Evolutionary conservation across 1,284 basidiomycete species (phyloP).

Genomic region (Boletellus deceptivus): DNA sequence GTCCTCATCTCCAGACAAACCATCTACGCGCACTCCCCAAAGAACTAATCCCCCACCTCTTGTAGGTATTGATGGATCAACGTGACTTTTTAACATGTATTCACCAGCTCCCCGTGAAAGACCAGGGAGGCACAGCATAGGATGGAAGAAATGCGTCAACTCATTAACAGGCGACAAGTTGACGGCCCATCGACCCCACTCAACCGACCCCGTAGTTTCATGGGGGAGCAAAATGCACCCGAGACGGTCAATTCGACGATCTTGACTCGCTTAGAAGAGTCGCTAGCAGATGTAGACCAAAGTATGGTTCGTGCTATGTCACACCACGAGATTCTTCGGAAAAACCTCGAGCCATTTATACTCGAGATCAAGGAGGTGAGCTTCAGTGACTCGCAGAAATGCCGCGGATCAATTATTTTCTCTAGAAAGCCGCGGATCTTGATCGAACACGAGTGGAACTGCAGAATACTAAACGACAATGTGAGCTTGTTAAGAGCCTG

Average conservation of each 20-base stretch:
- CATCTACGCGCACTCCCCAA: conserved; percentile 43
- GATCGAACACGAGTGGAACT: conserved; percentile 64
- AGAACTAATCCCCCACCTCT: conserved; percentile 37
- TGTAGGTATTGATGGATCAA: conserved; percentile 35
- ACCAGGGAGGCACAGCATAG: conserved; percentile 69
- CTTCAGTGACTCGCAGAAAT: not conserved
- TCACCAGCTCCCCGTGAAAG: conserved; percentile 42
- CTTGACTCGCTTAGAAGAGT: conserved; percentile 43
- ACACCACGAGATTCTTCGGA: conserved; percentile 52
- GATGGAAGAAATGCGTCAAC: conserved; percentile 73
- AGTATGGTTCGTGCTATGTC: conserved; percentile 49
- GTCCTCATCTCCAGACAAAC: conserved; percentile 57
- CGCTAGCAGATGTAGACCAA: conserved; percentile 58
- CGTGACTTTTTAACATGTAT: conserved; percentile 5
- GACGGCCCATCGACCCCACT: conserved; percentile 45
- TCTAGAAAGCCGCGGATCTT: conserved; percentile 56
- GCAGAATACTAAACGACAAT: conserved; percentile 66
- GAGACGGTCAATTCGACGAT: conserved; percentile 29
- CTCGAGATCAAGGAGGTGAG: conserved; percentile 56
- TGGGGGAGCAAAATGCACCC: conserved; percentile 28
- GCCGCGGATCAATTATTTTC: not conserved
- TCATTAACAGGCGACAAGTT: conserved; percentile 60
- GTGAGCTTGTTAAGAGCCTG: conserved; percentile 73
- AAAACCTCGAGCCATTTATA: conserved; percentile 47
- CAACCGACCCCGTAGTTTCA: conserved; percentile 38